Conservation (phyloP, 2,329 filamentous ascomycete genomes). For the Xylariaceae sp. region DNA sequence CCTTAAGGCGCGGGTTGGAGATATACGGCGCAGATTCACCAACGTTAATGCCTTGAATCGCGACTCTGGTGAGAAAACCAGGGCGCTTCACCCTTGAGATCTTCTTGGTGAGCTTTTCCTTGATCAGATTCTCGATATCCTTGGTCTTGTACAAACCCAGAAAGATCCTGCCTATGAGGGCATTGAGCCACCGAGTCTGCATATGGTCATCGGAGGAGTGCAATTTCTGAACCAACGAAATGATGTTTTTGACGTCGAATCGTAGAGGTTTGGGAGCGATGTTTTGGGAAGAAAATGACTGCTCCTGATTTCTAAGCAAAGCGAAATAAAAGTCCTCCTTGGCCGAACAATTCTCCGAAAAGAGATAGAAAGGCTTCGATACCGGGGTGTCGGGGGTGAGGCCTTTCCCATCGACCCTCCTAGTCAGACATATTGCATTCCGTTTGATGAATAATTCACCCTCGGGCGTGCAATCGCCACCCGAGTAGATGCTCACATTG, state of each 20-base stretch:
- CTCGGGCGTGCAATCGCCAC: conserved; percentile 73
- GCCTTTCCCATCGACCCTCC: conserved; percentile 55
- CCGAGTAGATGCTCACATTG: conserved; percentile 78
- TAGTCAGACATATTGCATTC: conserved; percentile 79
- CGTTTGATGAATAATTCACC: conserved; percentile 95
- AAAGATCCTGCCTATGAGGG: conserved; percentile 82
- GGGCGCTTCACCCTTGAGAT: conserved; percentile 91
- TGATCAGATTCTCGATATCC: conserved; percentile 73
- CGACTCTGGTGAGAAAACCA: conserved; percentile 79
- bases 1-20: conserved; percentile 81
- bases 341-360: conserved; percentile 90
- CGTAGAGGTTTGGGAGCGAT: conserved; percentile 65
- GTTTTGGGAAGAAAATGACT: conserved; percentile 53
- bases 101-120: conserved; percentile 89
- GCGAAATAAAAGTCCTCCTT: conserved; percentile 99
- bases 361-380: conserved; percentile 86
- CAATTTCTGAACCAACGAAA: conserved; percentile 81
- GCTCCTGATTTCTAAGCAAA: conserved; percentile 77
- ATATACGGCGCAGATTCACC: conserved; percentile 85
- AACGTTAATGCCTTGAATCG: conserved; percentile 78
- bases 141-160: conserved; percentile 81
- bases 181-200: conserved; percentile 92
- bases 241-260: conserved; percentile 82
- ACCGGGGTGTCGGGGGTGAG: conserved; percentile 50
- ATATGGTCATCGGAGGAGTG: conserved; percentile 89